Evolutionary conservation across 345 rosid species (phyloP), one percentile per base, ranked within the genome.

Genomic region (Pugionium cornutum): DNA sequence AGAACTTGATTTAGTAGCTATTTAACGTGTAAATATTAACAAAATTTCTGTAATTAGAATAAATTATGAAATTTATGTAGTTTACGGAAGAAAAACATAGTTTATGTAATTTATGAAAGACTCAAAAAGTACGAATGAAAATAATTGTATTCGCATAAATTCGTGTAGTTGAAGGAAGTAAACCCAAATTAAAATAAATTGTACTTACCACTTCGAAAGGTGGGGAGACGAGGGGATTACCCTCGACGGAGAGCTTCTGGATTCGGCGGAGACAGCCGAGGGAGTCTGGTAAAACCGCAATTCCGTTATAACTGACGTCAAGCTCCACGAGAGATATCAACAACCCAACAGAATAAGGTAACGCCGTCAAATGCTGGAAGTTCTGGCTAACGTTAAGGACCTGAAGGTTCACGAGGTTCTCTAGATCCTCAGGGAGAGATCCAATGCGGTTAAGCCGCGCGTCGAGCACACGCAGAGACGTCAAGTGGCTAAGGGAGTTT

Each of bases 311-410:
- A 63, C 97, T 90, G 6, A 80, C 68, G 47, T 90, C 95, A 9
- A 90, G 35, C 62, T 88, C 97, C 3, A 81, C 70, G 0, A 90
- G 89, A 47, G 89, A 84, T 3, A 84, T 28, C 58, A 90, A 91
- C 35, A 88, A 84, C 67, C 97, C 95, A 0, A 90, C 49, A 29
- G 95, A 84, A 66, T 79, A 80, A 0, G 95, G 97, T 0, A 90
- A 72, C 8, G 47, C 42, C 10, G 78, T 75, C 0, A 90, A 86
- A 81, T 80, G 75, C 8, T 86, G 97, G 67, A 91, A 91, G 70
- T 91, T 91, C 51, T 88, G 96, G 72, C 97, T 88, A 3, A 91
- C 77, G 27, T 91, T 91, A 4, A 91, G 88, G 36, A 80, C 67
- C 72, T 88, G 72, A 1, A 91, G 77, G 64, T 82, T 82, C 73